Base-by-base conservation (phyloP, 106 monocot genomes). In the Agapanthus africanus region DNA sequence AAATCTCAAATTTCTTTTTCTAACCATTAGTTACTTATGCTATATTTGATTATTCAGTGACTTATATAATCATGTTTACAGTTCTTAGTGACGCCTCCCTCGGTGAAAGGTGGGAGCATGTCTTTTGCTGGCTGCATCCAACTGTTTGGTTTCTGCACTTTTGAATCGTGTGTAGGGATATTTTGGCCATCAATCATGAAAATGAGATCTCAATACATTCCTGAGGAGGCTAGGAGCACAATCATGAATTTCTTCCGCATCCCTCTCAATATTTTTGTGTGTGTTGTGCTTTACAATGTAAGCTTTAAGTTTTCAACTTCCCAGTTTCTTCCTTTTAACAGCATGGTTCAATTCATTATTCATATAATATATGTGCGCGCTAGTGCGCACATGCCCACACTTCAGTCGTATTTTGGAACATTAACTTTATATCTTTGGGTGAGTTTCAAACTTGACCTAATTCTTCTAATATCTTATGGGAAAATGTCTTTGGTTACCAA, bases 141-240 rank as follows among this genome's bases (percentile, higher is more conserved):
- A 27, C 82, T 97, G 30, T 74, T 97, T 66, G 97, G 97, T 61
- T 97, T 97, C 67, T 92, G 91, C 50, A 82, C 51, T 40, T 97
- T 97, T 68, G 97, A 97, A 69, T 86, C 89, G 10, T 97, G 89
- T 62, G 91, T 89, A 14, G 97, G 97, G 4, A 84, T 97, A 65
- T 95, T 95, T 71, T 95, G 94, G 94, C 94, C 94, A 44, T 95
- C 91, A 25, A 95, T 95, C 54, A 95, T 95, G 94, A 95, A 91
- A 49, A 95, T 95, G 94, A 82, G 94, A 66, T 95, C 94, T 16
- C 94, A 91, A 52, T 95, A 95, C 74, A 95, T 95, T 69, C 94
- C 94, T 25, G 95, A 95, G 79, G 95, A 95, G 73, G 91, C 91
- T 8, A 88, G 95, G 66, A 95, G 95, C 81, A 95, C 95, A 10